phyloP scores from a whole-genome alignment of 441 rosid genomes.

The Syzygium malaccense region DNA sequence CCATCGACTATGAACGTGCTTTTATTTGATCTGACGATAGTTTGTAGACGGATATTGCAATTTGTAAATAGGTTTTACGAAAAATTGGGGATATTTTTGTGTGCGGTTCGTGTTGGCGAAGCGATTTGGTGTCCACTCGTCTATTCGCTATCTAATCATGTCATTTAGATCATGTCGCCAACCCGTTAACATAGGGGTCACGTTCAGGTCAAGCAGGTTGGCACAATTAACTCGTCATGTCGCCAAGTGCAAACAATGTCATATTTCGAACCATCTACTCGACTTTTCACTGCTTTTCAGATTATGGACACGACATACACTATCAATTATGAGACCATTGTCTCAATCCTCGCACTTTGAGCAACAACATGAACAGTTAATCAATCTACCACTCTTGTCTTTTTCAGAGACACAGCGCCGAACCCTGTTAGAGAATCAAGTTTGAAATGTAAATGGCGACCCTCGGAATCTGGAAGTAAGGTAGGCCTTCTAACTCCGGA shows the following conservation, averaged over 20 bases:
- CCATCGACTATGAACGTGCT: background rate
- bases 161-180: background rate
- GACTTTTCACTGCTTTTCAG: background rate
- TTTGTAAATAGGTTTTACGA: background rate
- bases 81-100: rapidly evolving
- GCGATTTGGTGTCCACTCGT: background rate
- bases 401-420: background rate
- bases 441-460: background rate
- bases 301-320: too few species aligned
- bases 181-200: background rate
- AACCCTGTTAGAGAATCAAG: background rate
- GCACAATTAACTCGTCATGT: background rate
- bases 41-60: background rate
- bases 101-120: rapidly evolving
- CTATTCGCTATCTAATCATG: too few species aligned
- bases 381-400: background rate
- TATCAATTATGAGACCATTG: background rate
- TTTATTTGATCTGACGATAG: background rate
- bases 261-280: background rate
- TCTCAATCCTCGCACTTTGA: background rate
- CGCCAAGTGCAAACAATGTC: background rate
- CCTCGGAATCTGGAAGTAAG: background rate
- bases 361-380: background rate
- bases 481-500: background rate
- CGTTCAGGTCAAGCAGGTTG: background rate